Conservation (phyloP, 306 rosid genomes). For the Dalbergia cochinchinensis region DNA sequence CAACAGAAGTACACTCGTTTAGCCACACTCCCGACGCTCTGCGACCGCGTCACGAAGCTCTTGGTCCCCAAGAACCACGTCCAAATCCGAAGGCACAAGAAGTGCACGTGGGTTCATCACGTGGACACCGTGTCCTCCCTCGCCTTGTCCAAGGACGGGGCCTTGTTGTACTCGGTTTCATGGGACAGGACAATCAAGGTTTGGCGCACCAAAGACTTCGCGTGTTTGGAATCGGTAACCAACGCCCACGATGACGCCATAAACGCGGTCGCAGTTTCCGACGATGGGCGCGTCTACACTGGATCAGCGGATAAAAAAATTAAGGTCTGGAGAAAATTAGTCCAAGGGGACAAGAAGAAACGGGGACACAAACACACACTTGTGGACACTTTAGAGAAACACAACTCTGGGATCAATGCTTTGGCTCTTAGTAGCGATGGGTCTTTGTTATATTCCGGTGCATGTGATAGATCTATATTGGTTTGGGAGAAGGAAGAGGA, state of each 20-base stretch:
- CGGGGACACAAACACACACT: slow-evolving; percentile 37
- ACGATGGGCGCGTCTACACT: slow-evolving; percentile 76
- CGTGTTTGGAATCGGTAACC: slow-evolving; percentile 76
- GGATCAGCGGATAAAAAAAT: slow-evolving; percentile 90
- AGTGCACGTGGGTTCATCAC: slow-evolving; percentile 89
- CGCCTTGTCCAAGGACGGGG: slow-evolving; percentile 73
- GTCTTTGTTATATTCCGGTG: slow-evolving; percentile 77
- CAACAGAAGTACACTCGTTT: slow-evolving; percentile 62
- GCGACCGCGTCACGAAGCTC: slow-evolving; percentile 68
- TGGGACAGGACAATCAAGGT: slow-evolving; percentile 93
- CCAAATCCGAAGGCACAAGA: slow-evolving; percentile 82
- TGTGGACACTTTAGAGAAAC: slow-evolving; percentile 71
- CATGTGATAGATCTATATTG: slow-evolving; percentile 81
- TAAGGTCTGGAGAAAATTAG: slow-evolving; percentile 71
- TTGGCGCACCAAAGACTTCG: slow-evolving; percentile 80
- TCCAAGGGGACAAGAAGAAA: slow-evolving; percentile 54
- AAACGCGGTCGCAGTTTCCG: slow-evolving; percentile 70
- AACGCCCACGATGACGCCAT: slow-evolving; percentile 91
- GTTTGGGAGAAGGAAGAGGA: slow-evolving; percentile 68
- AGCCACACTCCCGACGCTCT: slow-evolving; percentile 84
- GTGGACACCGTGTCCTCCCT: slow-evolving; percentile 88
- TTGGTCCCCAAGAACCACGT: slow-evolving; percentile 78
- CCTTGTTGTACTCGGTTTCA: slow-evolving; percentile 78
- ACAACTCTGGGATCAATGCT: slow-evolving; percentile 82
- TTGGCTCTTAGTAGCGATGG: slow-evolving; percentile 73